Base-by-base conservation (phyloP, 2,329 filamentous ascomycete genomes). In the Penicillium freii region DNA sequence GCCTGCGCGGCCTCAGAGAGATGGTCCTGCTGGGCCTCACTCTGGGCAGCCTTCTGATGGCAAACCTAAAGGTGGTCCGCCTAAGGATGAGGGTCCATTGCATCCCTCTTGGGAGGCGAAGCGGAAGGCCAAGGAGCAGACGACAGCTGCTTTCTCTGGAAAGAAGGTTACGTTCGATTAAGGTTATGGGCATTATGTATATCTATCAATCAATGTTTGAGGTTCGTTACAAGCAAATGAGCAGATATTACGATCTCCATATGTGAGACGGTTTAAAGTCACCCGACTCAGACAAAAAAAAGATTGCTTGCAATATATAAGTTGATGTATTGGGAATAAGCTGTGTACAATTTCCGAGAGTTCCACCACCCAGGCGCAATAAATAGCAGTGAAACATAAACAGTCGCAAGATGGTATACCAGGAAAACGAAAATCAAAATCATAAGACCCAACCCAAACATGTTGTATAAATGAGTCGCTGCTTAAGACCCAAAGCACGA, bases 101-200 rank as follows among this genome's bases (percentile, higher is more conserved):
- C 85, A 88, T 80, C 85, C 85, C 21, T 86, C 83, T 54, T 88
- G 85, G 85, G 81, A 83, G 70, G 85, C 85, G 7, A 83, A 83
- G 31, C 84, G 82, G 75, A 78, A 78, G 66, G 80, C 82, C 15
- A 87, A 87, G 74, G 74, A 78, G 59, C 78, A 78, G 67, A 71
- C 70, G 34, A 74, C 71, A 25, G 78, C 77, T 43, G 70, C 77
- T n/a, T 85, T 86, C 62, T 68, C 78, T 54, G 84, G 84, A 27
- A 87, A 83, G 77, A 87, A 86, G 75, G 79, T 87, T 49, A 79
- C 80, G 8, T 88, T 88, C 73, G 83, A 86, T 70, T 87, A 73
- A 62, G 8, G 44, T 48, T 53, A 51, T 50, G 42, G 36, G 33
- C 43, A n/a, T 8, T n/a, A 25, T 55, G 23, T 55, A 53, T 42